These are phyloP conservation scores for Kazachstania psychrophila DNA, from an alignment of 805 yeast species.

Conservation along the genomic window DNA sequence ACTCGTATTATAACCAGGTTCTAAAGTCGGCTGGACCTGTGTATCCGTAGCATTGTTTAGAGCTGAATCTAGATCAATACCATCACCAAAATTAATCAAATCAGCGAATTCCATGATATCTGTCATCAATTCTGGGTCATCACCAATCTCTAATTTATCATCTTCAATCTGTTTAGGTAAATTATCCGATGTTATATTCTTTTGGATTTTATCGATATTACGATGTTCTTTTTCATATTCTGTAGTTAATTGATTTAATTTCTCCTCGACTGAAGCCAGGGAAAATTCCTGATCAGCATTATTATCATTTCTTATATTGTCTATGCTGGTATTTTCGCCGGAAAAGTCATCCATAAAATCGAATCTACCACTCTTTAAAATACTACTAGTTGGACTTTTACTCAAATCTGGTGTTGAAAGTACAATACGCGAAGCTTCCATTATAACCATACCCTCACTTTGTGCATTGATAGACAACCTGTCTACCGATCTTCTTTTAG, in stretches of 20 bases:
- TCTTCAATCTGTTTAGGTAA: background rate
- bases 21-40: slow-evolving; percentile 4
- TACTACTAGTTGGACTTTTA: slow-evolving; percentile 33
- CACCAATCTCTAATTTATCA: slow-evolving; percentile 6
- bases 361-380: slow-evolving; percentile 28
- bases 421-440: slow-evolving; percentile 25
- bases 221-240: slow-evolving; percentile 13
- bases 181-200: background rate
- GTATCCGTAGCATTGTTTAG: slow-evolving; percentile 7
- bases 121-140: slow-evolving; percentile 31
- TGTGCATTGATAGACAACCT: slow-evolving; percentile 32
- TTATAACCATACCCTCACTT: slow-evolving; percentile 43
- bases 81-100: slow-evolving; percentile 39
- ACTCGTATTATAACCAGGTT: background rate
- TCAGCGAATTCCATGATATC: slow-evolving; percentile 40
- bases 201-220: background rate
- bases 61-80: slow-evolving; percentile 30
- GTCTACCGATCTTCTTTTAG: slow-evolving; percentile 27
- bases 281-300: slow-evolving; percentile 9
- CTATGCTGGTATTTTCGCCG: background rate
- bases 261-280: slow-evolving; percentile 24
- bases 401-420: slow-evolving; percentile 30
- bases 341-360: slow-evolving; percentile 5
- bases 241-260: slow-evolving; percentile 17
- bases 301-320: background rate